A percentile compares a stretch with the other conserved stretches of the same genome.
These are phyloP conservation scores for Fusarium dlaminii DNA, from an alignment of 2,329 filamentous ascomycete genomes.

Conservation along the genomic window DNA sequence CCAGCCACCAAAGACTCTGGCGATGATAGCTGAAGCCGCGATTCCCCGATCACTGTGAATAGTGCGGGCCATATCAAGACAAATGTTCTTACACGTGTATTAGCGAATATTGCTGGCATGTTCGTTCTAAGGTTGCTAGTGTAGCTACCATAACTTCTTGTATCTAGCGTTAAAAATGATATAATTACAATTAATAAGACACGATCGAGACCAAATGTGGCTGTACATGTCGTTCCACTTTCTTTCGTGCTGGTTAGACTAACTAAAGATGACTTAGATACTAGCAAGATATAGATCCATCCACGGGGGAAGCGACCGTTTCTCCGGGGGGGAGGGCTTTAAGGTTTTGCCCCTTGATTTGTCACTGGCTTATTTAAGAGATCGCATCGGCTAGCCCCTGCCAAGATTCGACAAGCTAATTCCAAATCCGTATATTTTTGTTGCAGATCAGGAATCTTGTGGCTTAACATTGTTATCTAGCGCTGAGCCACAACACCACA, in stretches of 20 bases:
- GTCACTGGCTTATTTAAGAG: not conserved
- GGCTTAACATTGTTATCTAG: not conserved
- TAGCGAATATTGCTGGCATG: not conserved
- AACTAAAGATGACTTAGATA: not conserved
- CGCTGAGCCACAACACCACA: not conserved
- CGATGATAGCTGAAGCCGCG: not conserved
- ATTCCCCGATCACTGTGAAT: not conserved
- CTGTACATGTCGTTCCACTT: not conserved
- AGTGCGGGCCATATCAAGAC: not conserved
- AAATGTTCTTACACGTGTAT: not conserved
- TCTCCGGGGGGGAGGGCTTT: not conserved
- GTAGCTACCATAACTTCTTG: not conserved
- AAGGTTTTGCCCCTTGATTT: not conserved
- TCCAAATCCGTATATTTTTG: not conserved
- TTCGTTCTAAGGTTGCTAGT: not conserved
- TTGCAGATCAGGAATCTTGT: not conserved
- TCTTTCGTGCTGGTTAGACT: accelerated
- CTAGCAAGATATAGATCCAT: not conserved
- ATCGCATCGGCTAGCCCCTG: not conserved
- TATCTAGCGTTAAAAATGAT: not conserved
- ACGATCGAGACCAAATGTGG: not conserved
- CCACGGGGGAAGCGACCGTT: not conserved
- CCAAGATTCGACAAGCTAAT: not conserved
- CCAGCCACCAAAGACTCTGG: not conserved
- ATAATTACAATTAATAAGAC: not conserved